phyloP scores from a whole-genome alignment of 225 moss, liverwort and hornwort species.

The Straminergon stramineum region DNA sequence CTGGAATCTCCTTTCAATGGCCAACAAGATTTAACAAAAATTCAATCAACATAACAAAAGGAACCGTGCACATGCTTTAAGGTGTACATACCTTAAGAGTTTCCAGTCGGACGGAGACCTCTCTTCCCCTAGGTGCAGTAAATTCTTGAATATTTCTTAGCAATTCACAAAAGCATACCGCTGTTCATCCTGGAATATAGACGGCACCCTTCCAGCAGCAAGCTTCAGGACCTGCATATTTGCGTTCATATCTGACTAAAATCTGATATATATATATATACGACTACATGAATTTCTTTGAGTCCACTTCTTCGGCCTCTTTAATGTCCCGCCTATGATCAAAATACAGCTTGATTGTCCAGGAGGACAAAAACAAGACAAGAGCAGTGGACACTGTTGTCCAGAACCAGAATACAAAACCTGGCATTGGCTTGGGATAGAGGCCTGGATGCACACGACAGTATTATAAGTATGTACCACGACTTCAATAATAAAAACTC shows the following conservation, averaged over 20 bases:
- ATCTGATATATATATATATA: neutral
- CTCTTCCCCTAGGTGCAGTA: neutral
- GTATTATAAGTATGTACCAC: neutral
- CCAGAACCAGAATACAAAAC: constrained; percentile 86
- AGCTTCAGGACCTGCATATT: neutral
- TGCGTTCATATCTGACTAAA: neutral
- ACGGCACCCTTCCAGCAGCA: neutral
- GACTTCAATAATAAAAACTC: neutral
- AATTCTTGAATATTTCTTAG: neutral
- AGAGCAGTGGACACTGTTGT: constrained; percentile 29
- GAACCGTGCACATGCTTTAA: neutral
- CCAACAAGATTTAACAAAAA: neutral
- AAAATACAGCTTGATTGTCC: constrained; percentile 59
- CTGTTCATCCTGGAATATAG: neutral
- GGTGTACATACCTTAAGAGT: neutral
- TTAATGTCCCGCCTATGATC: neutral
- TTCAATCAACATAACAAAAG: no score
- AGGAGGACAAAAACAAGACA: constrained; percentile 47
- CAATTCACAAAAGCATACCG: neutral
- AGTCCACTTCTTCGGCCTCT: neutral
- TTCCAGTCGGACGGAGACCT: neutral
- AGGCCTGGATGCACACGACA: constrained; percentile 44
- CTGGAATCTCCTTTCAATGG: neutral
- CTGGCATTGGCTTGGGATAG: constrained; percentile 83
- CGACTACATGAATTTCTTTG: constrained; percentile 16